Conservation (phyloP, 1,139 yeast species). For the Taiozyma sp. region DNA sequence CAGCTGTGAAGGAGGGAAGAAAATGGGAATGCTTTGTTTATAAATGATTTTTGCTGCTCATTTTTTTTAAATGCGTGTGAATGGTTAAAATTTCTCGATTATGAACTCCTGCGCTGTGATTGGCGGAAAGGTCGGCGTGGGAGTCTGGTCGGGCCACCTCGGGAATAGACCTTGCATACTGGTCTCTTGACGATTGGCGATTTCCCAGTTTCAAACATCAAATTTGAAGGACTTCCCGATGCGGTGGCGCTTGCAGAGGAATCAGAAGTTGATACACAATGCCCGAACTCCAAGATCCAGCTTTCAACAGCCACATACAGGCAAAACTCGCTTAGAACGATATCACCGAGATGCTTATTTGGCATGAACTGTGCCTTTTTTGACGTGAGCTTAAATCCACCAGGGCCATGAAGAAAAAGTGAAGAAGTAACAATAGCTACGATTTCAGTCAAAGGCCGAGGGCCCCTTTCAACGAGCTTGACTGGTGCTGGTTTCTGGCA, state of each 20-base stretch:
- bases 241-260: neutral
- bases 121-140: neutral
- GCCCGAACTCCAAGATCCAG: neutral
- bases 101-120: neutral
- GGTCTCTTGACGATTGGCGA: too few species aligned
- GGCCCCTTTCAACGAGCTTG: too few species aligned
- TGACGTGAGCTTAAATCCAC: neutral
- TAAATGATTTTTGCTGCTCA: neutral
- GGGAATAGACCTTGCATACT: neutral
- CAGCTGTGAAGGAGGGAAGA: neutral
- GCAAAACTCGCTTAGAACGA: neutral
- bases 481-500: too few species aligned
- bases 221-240: neutral
- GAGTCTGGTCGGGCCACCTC: neutral
- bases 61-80: neutral
- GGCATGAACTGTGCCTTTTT: too few species aligned
- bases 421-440: too few species aligned
- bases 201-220: neutral
- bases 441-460: too few species aligned
- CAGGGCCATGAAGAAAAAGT: neutral
- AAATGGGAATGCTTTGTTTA: neutral
- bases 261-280: neutral
- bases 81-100: conserved; percentile 1
- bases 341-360: neutral
- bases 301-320: neutral